These are phyloP conservation scores for Phialocephala subalpina DNA, from an alignment of 2,329 filamentous ascomycete genomes.

Conservation along the genomic window DNA sequence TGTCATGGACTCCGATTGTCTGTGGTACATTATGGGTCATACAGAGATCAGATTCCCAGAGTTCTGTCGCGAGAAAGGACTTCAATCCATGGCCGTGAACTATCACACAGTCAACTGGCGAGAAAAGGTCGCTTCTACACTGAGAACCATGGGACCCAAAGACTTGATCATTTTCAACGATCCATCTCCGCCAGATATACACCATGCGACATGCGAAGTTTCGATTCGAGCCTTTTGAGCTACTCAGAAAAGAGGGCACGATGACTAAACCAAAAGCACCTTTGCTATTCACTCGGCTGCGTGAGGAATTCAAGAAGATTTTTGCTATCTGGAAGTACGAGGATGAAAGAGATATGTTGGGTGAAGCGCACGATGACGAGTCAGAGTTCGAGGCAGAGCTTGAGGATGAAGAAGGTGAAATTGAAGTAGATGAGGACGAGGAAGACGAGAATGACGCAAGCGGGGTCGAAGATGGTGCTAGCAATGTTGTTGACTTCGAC, in stretches of 20 bases:
- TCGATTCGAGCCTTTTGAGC: not conserved
- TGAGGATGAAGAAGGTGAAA: too few relatives aligned
- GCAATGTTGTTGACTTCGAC: too few relatives aligned
- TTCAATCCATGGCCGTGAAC: not conserved
- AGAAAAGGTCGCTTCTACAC: not conserved
- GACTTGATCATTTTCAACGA: not conserved
- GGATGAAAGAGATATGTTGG: too few relatives aligned
- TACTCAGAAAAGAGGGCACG: not conserved
- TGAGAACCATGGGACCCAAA: not conserved
- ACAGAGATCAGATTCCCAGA: not conserved
- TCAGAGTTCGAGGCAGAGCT: too few relatives aligned
- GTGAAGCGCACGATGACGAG: too few relatives aligned
- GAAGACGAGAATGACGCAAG: not conserved
- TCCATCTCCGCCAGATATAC: too few relatives aligned
- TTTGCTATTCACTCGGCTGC: not conserved
- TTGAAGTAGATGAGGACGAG: not conserved
- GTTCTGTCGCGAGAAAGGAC: not conserved
- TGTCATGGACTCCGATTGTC: not conserved
- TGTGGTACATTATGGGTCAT: not conserved
- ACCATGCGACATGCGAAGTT: not conserved
- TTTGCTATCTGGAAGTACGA: not conserved
- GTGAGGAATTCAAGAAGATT: not conserved
- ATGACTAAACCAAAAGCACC: not conserved
- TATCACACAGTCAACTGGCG: not conserved
- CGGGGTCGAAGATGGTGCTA: too few relatives aligned